Conservation (phyloP, 139 green algal genomes). For the Volvox reticuliferus region DNA sequence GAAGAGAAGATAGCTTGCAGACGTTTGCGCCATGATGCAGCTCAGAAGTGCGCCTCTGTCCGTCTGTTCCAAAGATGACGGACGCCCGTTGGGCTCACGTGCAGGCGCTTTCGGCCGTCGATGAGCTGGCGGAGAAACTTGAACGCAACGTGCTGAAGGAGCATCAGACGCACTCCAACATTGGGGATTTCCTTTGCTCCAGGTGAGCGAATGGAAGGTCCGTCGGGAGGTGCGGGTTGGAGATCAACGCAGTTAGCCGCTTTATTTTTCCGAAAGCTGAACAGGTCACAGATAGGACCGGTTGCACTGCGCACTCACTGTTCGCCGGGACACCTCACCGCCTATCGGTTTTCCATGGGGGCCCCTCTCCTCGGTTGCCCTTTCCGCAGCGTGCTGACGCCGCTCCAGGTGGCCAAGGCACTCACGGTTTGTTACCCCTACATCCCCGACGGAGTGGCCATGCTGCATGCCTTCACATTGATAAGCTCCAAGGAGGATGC, state of each 20-base stretch:
- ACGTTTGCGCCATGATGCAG: too few relatives aligned
- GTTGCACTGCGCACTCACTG: too few relatives aligned
- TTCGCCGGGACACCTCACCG: too few relatives aligned
- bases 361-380: background rate
- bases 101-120: background rate
- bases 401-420: slow-evolving; percentile 25
- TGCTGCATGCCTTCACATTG: slow-evolving; percentile 24
- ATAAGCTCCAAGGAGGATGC: background rate
- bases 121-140: slow-evolving; percentile 21
- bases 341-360: too few relatives aligned
- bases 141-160: slow-evolving; percentile 23
- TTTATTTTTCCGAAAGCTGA: too few relatives aligned
- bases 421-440: slow-evolving; percentile 1
- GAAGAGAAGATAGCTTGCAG: too few relatives aligned
- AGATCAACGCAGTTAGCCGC: too few relatives aligned
- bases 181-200: slow-evolving; percentile 36
- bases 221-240: background rate
- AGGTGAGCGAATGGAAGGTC: slow-evolving; percentile 10
- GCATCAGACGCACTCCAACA: slow-evolving; percentile 40
- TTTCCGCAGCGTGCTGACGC: slow-evolving; percentile 21
- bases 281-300: too few relatives aligned
- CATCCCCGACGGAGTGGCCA: slow-evolving; percentile 37
- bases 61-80: too few relatives aligned
- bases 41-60: too few relatives aligned
- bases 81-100: too few relatives aligned